Conservation (phyloP, 2,329 filamentous ascomycete genomes). For the Aureobasidium sp. region DNA sequence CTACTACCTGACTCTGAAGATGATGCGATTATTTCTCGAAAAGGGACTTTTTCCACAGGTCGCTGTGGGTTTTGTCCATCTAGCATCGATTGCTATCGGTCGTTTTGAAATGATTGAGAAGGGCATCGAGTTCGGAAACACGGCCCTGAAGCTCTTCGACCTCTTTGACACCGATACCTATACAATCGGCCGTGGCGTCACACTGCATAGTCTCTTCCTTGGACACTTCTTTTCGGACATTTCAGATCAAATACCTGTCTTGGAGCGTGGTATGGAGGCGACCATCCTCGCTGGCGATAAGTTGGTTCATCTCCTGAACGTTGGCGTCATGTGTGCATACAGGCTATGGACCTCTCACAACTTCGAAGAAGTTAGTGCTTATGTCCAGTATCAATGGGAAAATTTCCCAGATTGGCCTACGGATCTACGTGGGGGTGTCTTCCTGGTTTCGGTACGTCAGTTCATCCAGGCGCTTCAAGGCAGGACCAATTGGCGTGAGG, state of each 20-base stretch:
- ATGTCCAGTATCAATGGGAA: slow-evolving; percentile 62
- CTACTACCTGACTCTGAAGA: slow-evolving; percentile 59
- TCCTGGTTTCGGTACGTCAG: slow-evolving; percentile 59
- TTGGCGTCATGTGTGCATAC: slow-evolving; percentile 57
- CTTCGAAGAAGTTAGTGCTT: slow-evolving; percentile 58
- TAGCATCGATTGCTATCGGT: slow-evolving; percentile 58
- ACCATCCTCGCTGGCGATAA: slow-evolving; percentile 60
- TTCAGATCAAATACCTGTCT: slow-evolving; percentile 46
- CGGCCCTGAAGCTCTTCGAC: slow-evolving; percentile 56
- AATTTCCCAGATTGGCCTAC: slow-evolving; percentile 64
- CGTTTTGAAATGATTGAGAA: slow-evolving; percentile 64
- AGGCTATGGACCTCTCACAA: slow-evolving; percentile 64
- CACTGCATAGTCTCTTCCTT: slow-evolving; percentile 60
- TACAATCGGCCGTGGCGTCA: slow-evolving; percentile 58
- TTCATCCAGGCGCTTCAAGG: slow-evolving; percentile 62
- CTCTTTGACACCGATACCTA: slow-evolving; percentile 53
- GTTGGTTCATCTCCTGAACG: slow-evolving; percentile 61
- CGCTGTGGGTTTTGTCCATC: slow-evolving; percentile 57
- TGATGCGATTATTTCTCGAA: slow-evolving; percentile 57
- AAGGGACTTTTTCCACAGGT: slow-evolving; percentile 61
- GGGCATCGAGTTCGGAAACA: slow-evolving; percentile 54
- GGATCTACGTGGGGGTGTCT: slow-evolving; percentile 61
- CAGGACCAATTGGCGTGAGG: slow-evolving; percentile 50
- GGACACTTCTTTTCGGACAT: slow-evolving; percentile 62
- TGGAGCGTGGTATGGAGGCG: slow-evolving; percentile 59